phyloP scores from a whole-genome alignment of 2,329 filamentous ascomycete species.

The Penicillium carneum region DNA sequence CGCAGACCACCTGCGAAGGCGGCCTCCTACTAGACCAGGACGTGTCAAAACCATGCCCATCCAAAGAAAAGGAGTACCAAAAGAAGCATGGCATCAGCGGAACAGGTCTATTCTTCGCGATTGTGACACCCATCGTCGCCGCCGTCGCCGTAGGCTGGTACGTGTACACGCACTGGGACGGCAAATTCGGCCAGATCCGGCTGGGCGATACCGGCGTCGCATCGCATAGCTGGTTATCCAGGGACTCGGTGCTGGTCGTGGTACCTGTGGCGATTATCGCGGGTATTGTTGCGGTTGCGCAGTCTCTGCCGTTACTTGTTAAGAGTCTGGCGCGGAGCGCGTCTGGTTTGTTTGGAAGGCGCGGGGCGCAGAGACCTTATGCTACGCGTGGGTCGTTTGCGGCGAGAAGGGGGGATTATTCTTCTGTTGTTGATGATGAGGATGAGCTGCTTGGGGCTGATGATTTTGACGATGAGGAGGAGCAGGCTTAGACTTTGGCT shows the following conservation, averaged over 20 bases:
- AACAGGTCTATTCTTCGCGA: slow-evolving; percentile 81
- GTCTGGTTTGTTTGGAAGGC: slow-evolving; percentile 62
- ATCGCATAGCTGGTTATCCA: slow-evolving; percentile 61
- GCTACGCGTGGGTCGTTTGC: slow-evolving; percentile 90
- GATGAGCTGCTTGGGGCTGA: slow-evolving; percentile 86
- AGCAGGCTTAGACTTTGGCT: slow-evolving; percentile 36
- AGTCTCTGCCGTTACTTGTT: slow-evolving; percentile 74
- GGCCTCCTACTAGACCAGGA: slow-evolving; percentile 78
- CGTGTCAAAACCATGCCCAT: slow-evolving; percentile 70
- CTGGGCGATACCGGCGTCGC: slow-evolving; percentile 70
- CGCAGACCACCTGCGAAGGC: slow-evolving; percentile 82
- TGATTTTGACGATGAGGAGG: slow-evolving; percentile 85
- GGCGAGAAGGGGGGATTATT: slow-evolving; percentile 84
- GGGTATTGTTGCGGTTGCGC: slow-evolving; percentile 78
- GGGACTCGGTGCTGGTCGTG: slow-evolving; percentile 77
- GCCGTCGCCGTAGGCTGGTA: slow-evolving; percentile 81
- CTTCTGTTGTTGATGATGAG: slow-evolving; percentile 88
- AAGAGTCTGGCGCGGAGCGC: slow-evolving; percentile 75
- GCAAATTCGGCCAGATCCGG: slow-evolving; percentile 89
- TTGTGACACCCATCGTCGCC: slow-evolving; percentile 74
- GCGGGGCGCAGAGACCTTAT: slow-evolving; percentile 67
- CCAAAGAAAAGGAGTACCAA: slow-evolving; percentile 82
- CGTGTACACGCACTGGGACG: slow-evolving; percentile 82
- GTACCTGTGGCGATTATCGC: slow-evolving; percentile 82
- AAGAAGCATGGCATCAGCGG: slow-evolving; percentile 74